Evolutionary conservation across 148 eudicot species (phyloP).

Genomic region (Vaccinium corymbosum): DNA sequence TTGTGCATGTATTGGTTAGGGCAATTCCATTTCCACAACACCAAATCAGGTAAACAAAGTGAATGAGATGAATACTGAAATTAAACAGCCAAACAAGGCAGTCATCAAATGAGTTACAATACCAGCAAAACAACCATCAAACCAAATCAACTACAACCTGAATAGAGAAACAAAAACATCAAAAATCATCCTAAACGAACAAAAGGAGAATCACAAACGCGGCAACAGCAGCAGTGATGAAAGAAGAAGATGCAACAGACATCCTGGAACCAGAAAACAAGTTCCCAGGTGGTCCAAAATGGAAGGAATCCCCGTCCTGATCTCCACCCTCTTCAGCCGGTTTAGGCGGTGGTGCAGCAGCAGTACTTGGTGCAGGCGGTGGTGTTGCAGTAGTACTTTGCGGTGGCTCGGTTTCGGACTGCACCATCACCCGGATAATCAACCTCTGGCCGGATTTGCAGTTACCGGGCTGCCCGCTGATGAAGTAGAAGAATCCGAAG

Average conservation of each 20-base stretch:
- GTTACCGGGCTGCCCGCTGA: constrained; percentile 58
- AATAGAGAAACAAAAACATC: background rate
- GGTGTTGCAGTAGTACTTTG: background rate
- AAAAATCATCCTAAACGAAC: constrained; percentile 25
- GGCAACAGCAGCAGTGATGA: constrained; percentile 32
- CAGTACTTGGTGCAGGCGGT: background rate
- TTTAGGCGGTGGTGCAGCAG: constrained; percentile 18
- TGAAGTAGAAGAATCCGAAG: constrained; percentile 64
- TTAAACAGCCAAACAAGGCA: constrained; percentile 8
- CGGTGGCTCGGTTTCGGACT: constrained; percentile 24
- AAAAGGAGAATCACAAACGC: constrained; percentile 33
- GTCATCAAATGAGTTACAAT: constrained; percentile 9
- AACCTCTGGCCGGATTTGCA: constrained; percentile 62
- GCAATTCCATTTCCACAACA: background rate
- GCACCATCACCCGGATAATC: constrained; percentile 64
- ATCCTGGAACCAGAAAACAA: constrained; percentile 37
- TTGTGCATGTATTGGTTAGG: background rate
- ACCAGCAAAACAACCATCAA: background rate
- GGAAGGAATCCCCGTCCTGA: constrained; percentile 23
- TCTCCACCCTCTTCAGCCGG: constrained; percentile 34
- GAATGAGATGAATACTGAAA: constrained; percentile 6
- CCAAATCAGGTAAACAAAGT: background rate
- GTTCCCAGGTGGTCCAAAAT: constrained; percentile 33
- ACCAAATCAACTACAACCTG: background rate
- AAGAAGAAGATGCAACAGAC: constrained; percentile 32